phyloP scores from a whole-genome alignment of 306 rosid species.

The Lathyrus aphaca region DNA sequence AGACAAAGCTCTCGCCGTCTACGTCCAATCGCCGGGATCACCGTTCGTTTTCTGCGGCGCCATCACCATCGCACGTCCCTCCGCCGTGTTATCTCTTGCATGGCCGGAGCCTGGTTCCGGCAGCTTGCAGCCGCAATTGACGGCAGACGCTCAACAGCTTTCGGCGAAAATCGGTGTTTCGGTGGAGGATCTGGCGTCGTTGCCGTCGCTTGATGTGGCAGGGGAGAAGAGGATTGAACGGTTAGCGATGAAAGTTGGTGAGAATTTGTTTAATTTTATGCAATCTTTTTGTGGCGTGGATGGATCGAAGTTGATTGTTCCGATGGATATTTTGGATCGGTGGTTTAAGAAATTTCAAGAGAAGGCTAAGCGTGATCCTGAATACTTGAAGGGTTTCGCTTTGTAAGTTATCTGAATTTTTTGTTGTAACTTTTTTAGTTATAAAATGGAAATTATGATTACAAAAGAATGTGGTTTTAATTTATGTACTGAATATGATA shows the following conservation, averaged over 20 bases:
- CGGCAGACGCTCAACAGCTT: conserved; percentile 60
- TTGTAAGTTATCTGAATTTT: conserved; percentile 33
- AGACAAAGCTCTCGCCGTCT: conserved; percentile 85
- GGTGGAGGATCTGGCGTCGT: conserved; percentile 80
- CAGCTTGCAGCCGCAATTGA: conserved; percentile 56
- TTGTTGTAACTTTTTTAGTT: background rate
- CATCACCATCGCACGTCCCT: conserved; percentile 71
- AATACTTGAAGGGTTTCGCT: conserved; percentile 74
- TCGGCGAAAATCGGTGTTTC: conserved; percentile 95
- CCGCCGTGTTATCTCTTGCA: conserved; percentile 66
- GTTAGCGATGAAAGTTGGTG: conserved; percentile 83
- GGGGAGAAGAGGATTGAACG: conserved; percentile 68
- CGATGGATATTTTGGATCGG: conserved; percentile 88
- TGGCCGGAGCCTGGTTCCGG: conserved; percentile 77
- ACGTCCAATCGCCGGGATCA: conserved; percentile 88
- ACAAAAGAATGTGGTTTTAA: background rate
- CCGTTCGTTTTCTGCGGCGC: conserved; percentile 82
- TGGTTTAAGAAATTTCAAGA: conserved; percentile 96
- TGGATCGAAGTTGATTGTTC: conserved; percentile 83
- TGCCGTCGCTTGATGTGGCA: conserved; percentile 76
- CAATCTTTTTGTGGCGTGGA: conserved; percentile 91
- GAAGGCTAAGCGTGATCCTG: conserved; percentile 82
- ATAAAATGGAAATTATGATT: conserved; percentile 11
- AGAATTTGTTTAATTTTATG: conserved; percentile 89
- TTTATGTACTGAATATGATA: too few relatives aligned